Base-by-base conservation (phyloP, 495 filamentous ascomycete species). In the Penicillium chermesinum region DNA sequence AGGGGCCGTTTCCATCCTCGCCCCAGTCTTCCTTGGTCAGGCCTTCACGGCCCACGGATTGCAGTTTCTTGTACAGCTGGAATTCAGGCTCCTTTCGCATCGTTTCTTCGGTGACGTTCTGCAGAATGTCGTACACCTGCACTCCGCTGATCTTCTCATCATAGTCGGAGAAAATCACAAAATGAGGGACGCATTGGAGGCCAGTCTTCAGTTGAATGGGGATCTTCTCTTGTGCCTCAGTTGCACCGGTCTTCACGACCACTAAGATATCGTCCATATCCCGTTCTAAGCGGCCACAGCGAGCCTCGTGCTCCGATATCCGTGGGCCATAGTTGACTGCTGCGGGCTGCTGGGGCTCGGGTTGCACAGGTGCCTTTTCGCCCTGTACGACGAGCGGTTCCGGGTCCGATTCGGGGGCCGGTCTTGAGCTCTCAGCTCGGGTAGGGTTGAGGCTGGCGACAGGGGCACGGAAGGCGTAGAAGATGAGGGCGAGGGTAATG, bases 81-180 rank as follows among this genome's bases (percentile, higher is more conserved):
- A 76, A 76, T 38, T 77, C 75, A 5, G 66, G 55, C 37, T 74
- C 59, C 20, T 59, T 68, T 7, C 49, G 18, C 40, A 66, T 63
- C 9, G 66, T 59, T 0, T 45, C 36, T 33, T 67, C 56, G 44
- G 73, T 58, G 14, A 69, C 51, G 40, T 67, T 62, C 12, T 58
- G 60, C 25, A 77, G 52, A 41, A 75, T 63, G 48, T 77, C 72
- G 40, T 70, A 53, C 35, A 63, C 62, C 5, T 50, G 56, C 9
- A 74, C 66, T 1, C 63, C 63, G 35, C 57, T 61, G 36, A 76
- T 63, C 9, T 60, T 62, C 37, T 75, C 69, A 34, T 71, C 65
- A 43, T 66, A 69, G 53, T 79, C 73, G 19, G 73, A 77, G 53
- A 76, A 69, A 33, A 79, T 50, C 20, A 66, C 62, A 15, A 67